phyloP scores from a whole-genome alignment of 106 monocot species.

The Vanilla planifolia region DNA sequence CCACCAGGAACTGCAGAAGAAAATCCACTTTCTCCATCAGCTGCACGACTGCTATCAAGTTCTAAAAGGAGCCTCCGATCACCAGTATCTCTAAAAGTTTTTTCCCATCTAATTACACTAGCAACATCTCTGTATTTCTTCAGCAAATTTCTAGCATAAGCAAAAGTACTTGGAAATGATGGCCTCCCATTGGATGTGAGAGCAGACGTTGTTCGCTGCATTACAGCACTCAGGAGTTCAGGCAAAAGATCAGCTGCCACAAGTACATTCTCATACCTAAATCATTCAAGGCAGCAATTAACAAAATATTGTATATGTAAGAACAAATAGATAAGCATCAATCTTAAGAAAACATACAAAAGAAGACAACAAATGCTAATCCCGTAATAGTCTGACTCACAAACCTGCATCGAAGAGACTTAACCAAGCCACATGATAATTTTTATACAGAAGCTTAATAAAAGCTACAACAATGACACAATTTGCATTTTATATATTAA shows the following conservation, averaged over 20 bases:
- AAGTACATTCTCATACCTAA: slow-evolving; percentile 88
- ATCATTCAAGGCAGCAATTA: not conserved
- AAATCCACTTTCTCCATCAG: slow-evolving; percentile 58
- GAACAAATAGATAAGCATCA: not conserved
- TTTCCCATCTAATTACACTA: slow-evolving; percentile 83
- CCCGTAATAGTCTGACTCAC: no score
- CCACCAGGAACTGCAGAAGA: slow-evolving; percentile 49
- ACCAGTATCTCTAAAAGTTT: slow-evolving; percentile 57
- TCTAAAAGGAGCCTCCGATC: slow-evolving; percentile 85
- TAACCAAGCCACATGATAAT: no score
- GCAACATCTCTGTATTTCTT: slow-evolving; percentile 61
- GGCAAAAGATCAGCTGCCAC: slow-evolving; percentile 75
- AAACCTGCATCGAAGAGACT: no score
- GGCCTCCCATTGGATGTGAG: slow-evolving; percentile 41
- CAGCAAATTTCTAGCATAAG: slow-evolving; percentile 64
- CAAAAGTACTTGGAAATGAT: slow-evolving; percentile 35
- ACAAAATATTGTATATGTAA: not conserved
- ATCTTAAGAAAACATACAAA: no score
- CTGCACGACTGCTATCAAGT: slow-evolving; percentile 52
- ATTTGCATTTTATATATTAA: no score
- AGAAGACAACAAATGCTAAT: no score
- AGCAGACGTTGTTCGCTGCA: slow-evolving; percentile 31
- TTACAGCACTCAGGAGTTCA: slow-evolving; percentile 55
- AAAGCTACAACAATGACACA: no score
- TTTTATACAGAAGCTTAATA: no score